Evolutionary conservation across 2,329 filamentous ascomycete species (phyloP), one percentile per base, ranked within the genome.

Genomic region (Fusarium verticillioides): DNA sequence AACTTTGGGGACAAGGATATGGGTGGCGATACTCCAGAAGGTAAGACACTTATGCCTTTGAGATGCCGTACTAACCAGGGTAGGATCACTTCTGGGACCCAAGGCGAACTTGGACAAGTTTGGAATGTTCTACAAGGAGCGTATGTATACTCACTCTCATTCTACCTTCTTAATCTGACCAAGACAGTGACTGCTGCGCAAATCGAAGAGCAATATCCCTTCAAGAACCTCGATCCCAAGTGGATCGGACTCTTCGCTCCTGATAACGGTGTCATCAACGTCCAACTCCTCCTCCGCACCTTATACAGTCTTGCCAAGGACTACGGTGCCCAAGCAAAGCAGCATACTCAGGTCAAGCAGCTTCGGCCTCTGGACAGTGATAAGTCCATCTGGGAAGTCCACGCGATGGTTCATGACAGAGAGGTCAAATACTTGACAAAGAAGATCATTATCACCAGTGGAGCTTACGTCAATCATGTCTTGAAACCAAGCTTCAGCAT

Each of bases 201-300:
- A 4, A 70, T 71, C 12, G 56, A 71, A 21, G 61, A 39, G 2
- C 68, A 57, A 5, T 70, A 71, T 34, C 68, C 68, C 2, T 66
- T 71, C 26, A 71, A 71, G 32, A 49, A 66, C 5, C 26, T 70
- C 1, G 52, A 66, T 3, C 46, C 28, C 5, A 23, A 37, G 0
- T 70, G 66, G 60, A 47, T 42, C 19, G 68, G 66, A 2, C 66
- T 71, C 9, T 71, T 61, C 19, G 66, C 68, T 1, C 68, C 68
- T 2, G 66, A 71, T 7, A 70, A 71, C 16, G 68, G 68, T 12
- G 68, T 71, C 16, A 73, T 72, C 19, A 72, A 71, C 5, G 67
- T 72, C 0, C 69, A 63, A 1, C 58, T 62, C 7, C 69, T 72
- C 4, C 36, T 72, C 4, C 46, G 69, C 4, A 72, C 56, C 6